phyloP scores from a whole-genome alignment of 352 stramenopile species.

The Pseudoperonospora humuli region DNA sequence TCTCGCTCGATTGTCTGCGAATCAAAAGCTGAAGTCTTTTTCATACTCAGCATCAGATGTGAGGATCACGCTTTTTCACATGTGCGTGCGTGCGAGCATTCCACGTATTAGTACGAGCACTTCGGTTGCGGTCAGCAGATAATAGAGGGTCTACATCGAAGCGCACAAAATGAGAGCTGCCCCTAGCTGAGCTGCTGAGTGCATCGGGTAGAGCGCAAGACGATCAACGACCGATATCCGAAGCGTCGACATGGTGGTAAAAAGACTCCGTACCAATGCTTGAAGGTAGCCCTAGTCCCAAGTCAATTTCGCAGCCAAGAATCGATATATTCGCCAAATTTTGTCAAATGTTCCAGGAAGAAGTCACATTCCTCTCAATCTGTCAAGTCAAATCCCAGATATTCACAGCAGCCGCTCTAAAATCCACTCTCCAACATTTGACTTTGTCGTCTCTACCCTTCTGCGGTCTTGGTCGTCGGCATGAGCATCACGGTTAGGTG shows the following conservation, averaged over 20 bases:
- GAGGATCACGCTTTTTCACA: not conserved
- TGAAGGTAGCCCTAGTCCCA: slow-evolving; percentile 3
- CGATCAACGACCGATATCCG: slow-evolving; percentile 1
- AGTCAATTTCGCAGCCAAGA: slow-evolving; percentile 1
- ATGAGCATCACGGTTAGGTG: slow-evolving; percentile 11
- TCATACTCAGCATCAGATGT: slow-evolving; percentile 10
- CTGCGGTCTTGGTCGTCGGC: no score
- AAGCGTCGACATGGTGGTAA: slow-evolving; percentile 1
- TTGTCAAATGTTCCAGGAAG: slow-evolving; percentile 10
- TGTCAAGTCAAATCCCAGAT: slow-evolving; percentile 7
- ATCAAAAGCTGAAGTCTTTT: not conserved
- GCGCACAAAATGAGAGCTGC: slow-evolving; percentile 7
- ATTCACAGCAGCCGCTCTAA: not conserved
- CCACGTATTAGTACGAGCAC: not conserved
- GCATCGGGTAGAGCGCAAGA: slow-evolving; percentile 1
- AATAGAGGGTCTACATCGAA: slow-evolving; percentile 3
- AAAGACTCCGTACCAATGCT: no score
- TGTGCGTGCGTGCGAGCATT: slow-evolving; percentile 4
- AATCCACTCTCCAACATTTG: slow-evolving; percentile 15
- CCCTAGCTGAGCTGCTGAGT: slow-evolving; percentile 5
- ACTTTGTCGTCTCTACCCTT: no score
- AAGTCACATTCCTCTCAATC: slow-evolving; percentile 12
- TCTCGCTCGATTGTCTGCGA: not conserved
- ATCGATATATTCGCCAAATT: slow-evolving; percentile 6
- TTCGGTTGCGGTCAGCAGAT: not conserved